phyloP scores from a whole-genome alignment of 805 yeast species.

The Starmerella ratchasimensis region DNA sequence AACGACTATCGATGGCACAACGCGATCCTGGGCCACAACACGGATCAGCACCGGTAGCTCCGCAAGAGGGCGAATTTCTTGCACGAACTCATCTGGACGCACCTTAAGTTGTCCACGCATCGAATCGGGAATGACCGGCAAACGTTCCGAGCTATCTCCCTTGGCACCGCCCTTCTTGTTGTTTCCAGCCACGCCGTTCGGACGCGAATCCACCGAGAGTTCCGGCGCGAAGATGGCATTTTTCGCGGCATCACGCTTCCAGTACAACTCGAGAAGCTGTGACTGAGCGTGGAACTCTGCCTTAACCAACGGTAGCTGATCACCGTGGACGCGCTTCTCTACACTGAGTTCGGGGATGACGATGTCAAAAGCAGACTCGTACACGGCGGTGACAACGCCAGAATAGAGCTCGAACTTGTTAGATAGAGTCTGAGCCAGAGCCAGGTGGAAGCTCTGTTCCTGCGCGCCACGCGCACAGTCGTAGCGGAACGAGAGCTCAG shows the following conservation, averaged over 20 bases:
- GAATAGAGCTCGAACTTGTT: constrained; percentile 64
- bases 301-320: constrained; percentile 79
- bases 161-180: background rate
- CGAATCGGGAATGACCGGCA: constrained; percentile 1
- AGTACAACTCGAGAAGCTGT: constrained; percentile 62
- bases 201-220: background rate
- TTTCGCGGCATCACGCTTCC: constrained; percentile 79
- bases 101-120: constrained; percentile 32
- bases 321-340: constrained; percentile 52
- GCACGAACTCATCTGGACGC: constrained; percentile 55
- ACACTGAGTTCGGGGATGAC: constrained; percentile 63
- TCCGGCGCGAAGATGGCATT: background rate
- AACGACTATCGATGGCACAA: constrained; percentile 79
- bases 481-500: constrained; percentile 87
- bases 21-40: constrained; percentile 82
- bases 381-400: constrained; percentile 83
- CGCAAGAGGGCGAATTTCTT: constrained; percentile 64
- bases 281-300: constrained; percentile 74
- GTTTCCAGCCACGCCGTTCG: background rate
- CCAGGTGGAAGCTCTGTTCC: constrained; percentile 81
- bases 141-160: background rate
- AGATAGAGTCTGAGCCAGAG: constrained; percentile 37
- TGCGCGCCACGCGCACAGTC: constrained; percentile 90
- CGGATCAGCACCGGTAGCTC: constrained; percentile 61
- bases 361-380: constrained; percentile 91